These are phyloP conservation scores for Linum usitatissimum DNA, from an alignment of 345 rosid species.

Conservation along the genomic window DNA sequence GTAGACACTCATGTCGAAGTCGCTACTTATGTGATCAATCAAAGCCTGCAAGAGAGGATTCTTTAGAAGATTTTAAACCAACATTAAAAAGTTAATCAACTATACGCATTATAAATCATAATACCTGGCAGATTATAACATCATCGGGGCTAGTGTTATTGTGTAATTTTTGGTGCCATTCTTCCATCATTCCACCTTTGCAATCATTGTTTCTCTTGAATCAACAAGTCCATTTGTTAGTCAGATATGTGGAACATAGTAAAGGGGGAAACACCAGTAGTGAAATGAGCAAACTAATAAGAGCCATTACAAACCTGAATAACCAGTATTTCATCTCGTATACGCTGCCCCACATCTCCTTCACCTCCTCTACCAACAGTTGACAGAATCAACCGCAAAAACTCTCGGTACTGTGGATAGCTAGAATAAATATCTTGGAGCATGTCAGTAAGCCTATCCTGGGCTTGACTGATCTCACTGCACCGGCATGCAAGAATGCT, in stretches of 20 bases:
- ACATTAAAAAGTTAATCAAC: slow-evolving; percentile 9
- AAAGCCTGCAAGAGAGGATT: slow-evolving; percentile 55
- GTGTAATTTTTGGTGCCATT: slow-evolving; percentile 99
- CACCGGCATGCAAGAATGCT: slow-evolving; percentile 10
- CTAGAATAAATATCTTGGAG: slow-evolving; percentile 54
- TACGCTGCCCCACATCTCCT: slow-evolving; percentile 99
- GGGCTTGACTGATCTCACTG: slow-evolving; percentile 97
- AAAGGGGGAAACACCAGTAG: slow-evolving; percentile 5
- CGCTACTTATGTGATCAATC: slow-evolving; percentile 64
- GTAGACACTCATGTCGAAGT: slow-evolving; percentile 68
- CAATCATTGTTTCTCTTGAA: slow-evolving; percentile 83
- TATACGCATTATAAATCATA: slow-evolving; percentile 7
- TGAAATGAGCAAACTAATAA: slow-evolving; percentile 13
- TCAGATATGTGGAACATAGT: slow-evolving; percentile 5
- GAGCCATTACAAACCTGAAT: slow-evolving; percentile 57
- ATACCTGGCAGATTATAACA: slow-evolving; percentile 93
- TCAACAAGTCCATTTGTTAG: slow-evolving; percentile 5
- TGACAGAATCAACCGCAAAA: slow-evolving; percentile 79
- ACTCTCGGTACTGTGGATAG: slow-evolving; percentile 58
- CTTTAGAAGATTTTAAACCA: neutral
- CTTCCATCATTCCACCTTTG: slow-evolving; percentile 99
- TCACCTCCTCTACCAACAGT: slow-evolving; percentile 99
- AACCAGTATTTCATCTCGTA: slow-evolving; percentile 93
- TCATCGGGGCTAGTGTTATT: slow-evolving; percentile 99
- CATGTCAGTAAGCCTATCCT: slow-evolving; percentile 79